Evolutionary conservation across 2,329 filamentous ascomycete genomes (phyloP).

Genomic region (Xylaria arbuscula): DNA sequence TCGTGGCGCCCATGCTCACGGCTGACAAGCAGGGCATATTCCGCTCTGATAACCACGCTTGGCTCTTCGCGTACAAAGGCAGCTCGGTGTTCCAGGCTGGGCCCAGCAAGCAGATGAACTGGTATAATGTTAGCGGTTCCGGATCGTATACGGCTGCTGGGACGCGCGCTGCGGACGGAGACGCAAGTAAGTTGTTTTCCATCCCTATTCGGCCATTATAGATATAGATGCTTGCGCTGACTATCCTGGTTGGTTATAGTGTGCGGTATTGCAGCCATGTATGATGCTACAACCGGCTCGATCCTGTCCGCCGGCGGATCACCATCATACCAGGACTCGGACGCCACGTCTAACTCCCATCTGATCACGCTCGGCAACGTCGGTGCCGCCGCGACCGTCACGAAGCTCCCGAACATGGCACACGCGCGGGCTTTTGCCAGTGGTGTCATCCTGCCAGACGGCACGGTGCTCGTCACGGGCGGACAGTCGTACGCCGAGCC

Average conservation of each 20-base stretch:
- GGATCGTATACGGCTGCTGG: slow-evolving; percentile 57
- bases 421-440: slow-evolving; percentile 55
- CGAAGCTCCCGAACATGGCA: slow-evolving; percentile 52
- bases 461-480: slow-evolving; percentile 55
- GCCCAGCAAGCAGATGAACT: slow-evolving; percentile 59
- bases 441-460: slow-evolving; percentile 56
- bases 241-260: slow-evolving; percentile 47
- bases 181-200: slow-evolving; percentile 48
- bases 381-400: slow-evolving; percentile 44
- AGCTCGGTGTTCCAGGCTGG: slow-evolving; percentile 63
- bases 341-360: slow-evolving; percentile 56
- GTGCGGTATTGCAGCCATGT: slow-evolving; percentile 64
- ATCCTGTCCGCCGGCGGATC: slow-evolving; percentile 63
- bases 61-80: slow-evolving; percentile 63
- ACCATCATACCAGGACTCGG: slow-evolving; percentile 54
- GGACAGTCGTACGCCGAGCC: slow-evolving; percentile 52
- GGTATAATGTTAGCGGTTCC: slow-evolving; percentile 58
- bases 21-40: slow-evolving; percentile 56
- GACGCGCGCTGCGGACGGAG: slow-evolving; percentile 54
- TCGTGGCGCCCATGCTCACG: slow-evolving; percentile 63
- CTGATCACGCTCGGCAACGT: slow-evolving; percentile 56
- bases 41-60: slow-evolving; percentile 64
- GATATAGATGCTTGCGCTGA: neutral
- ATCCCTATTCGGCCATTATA: no score
- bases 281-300: slow-evolving; percentile 61